phyloP scores from a whole-genome alignment of 2,329 filamentous ascomycete genomes.

The Trichocomaceae sp. region DNA sequence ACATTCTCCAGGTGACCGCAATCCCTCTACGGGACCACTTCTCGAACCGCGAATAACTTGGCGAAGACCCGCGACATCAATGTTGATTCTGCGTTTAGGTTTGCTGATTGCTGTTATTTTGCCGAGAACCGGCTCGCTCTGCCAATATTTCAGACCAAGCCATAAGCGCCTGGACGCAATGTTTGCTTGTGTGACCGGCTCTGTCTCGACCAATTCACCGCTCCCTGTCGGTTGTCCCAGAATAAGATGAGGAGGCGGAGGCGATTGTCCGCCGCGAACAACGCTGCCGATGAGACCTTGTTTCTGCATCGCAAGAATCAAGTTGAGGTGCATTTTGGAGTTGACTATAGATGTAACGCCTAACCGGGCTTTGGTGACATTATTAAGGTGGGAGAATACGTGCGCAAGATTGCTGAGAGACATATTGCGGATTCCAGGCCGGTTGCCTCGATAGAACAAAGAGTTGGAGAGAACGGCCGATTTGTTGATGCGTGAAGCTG shows the following conservation, averaged over 20 bases:
- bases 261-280: constrained; percentile 61
- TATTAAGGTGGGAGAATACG: constrained; percentile 86
- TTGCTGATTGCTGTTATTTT: constrained; percentile 63
- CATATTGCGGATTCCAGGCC: constrained; percentile 44
- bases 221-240: constrained; percentile 45
- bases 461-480: neutral
- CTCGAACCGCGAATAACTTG: constrained; percentile 63
- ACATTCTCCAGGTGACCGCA: constrained; percentile 71
- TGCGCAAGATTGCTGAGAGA: constrained; percentile 68
- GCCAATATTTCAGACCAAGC: constrained; percentile 86
- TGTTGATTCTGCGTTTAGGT: constrained; percentile 64
- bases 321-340: constrained; percentile 69
- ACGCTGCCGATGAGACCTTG: constrained; percentile 76
- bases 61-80: constrained; percentile 57
- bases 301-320: constrained; percentile 72
- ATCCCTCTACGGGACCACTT: constrained; percentile 60
- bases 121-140: constrained; percentile 69
- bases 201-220: constrained; percentile 31
- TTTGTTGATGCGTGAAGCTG: neutral
- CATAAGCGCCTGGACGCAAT: constrained; percentile 70
- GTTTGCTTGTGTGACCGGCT: constrained; percentile 61
- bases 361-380: constrained; percentile 75
- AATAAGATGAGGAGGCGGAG: constrained; percentile 48
- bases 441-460: neutral
- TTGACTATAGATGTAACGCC: constrained; percentile 76